Evolutionary conservation across 805 yeast species (phyloP).

Genomic region (Candida silvicultrix): DNA sequence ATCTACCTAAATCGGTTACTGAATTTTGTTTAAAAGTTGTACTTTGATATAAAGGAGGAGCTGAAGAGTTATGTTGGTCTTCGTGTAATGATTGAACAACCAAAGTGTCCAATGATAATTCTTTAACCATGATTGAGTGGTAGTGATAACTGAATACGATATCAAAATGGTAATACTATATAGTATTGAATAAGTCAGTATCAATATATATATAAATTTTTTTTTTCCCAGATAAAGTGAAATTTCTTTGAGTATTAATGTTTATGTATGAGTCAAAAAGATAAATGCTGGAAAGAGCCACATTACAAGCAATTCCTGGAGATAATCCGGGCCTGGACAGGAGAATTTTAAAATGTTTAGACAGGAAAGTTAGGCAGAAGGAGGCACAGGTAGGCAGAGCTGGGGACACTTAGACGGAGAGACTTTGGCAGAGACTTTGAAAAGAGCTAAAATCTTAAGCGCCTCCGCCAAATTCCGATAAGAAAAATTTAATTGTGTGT

Average conservation of each 20-base stretch:
- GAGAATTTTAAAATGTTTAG: not conserved
- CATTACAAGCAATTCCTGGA: not conserved
- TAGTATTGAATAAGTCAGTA: too few species aligned
- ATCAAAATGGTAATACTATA: too few species aligned
- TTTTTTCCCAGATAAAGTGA: too few species aligned
- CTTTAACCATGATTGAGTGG: not conserved
- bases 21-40: constrained; percentile 90
- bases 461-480: too few species aligned
- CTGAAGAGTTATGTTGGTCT: constrained; percentile 75
- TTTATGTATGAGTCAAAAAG: not conserved
- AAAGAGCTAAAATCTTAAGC: too few species aligned
- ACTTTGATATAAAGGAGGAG: constrained; percentile 85
- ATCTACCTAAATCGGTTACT: constrained; percentile 69
- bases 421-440: too few species aligned
- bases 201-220: too few species aligned
- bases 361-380: not conserved
- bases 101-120: constrained; percentile 9
- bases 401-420: too few species aligned
- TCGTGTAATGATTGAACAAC: constrained; percentile 24
- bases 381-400: not conserved
- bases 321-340: too few species aligned
- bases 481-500: too few species aligned
- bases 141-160: too few species aligned
- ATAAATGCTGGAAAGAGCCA: not conserved
- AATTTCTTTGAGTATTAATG: too few species aligned